These are phyloP conservation scores for Pseudodiploospora longispora DNA, from an alignment of 2,329 filamentous ascomycete species.

Conservation along the genomic window DNA sequence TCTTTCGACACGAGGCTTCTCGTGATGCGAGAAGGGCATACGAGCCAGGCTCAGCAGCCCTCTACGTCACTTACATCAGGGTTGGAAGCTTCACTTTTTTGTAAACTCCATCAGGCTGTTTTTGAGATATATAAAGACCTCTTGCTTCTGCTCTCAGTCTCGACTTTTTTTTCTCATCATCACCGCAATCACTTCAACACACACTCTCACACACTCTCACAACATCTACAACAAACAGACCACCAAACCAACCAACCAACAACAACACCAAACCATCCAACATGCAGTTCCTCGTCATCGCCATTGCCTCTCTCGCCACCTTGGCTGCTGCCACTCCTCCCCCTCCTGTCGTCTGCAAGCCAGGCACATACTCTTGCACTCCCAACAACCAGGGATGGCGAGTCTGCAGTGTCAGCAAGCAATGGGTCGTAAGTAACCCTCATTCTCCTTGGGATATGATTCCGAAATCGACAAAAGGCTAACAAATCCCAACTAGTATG, in stretches of 20 bases:
- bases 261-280: slow-evolving; percentile 9
- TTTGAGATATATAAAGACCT: slow-evolving; percentile 5
- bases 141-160: not conserved
- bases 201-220: slow-evolving; percentile 8
- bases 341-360: slow-evolving; percentile 16
- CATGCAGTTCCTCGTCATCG: slow-evolving; percentile 23
- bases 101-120: too few species aligned
- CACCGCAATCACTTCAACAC: slow-evolving; percentile 3
- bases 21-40: slow-evolving; percentile 6
- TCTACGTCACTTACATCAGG: slow-evolving; percentile 3
- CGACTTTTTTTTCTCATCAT: slow-evolving; percentile 2
- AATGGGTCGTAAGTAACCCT: slow-evolving; percentile 30
- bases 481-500: slow-evolving; percentile 16
- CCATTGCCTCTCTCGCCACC: slow-evolving; percentile 15
- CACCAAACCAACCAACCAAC: not conserved
- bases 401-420: slow-evolving; percentile 21
- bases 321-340: slow-evolving; percentile 10
- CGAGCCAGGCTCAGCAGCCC: slow-evolving; percentile 6
- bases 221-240: slow-evolving; percentile 9
- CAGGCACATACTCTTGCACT: slow-evolving; percentile 28
- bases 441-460: too few species aligned
- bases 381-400: slow-evolving; percentile 20
- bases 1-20: slow-evolving; percentile 4
- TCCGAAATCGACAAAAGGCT: too few species aligned
- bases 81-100: too few species aligned